Evolutionary conservation across 1,284 basidiomycete genomes (phyloP), one percentile per base, ranked within the genome.

Genomic region (Schizophyllum amplum): DNA sequence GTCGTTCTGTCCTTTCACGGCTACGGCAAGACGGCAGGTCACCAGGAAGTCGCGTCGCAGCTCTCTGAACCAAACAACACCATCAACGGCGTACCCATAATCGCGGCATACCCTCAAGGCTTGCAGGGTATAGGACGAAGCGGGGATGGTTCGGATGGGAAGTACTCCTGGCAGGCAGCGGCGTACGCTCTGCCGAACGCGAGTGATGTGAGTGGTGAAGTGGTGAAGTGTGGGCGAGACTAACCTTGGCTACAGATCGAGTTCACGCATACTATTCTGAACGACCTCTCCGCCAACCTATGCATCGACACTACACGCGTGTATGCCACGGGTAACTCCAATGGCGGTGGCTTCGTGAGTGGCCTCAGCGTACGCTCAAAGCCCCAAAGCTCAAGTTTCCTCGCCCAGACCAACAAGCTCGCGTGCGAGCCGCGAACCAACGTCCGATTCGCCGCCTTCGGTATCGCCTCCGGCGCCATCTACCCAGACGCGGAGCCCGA

Each of bases 261-360:
- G 4, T 62, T 64, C 56, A 63, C 60, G 15, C 56, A 60, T 21
- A 51, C 27, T 15, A 59, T 64, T 33, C 54, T 63, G 26, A 33
- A 56, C 17, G 42, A 52, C 5, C 55, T 64, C 21, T 54, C 55
- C 6, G 57, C 54, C n/a, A 62, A 64, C 51, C 60, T 64, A 7
- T 64, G 61, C 54, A 55, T 64, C 9, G 63, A 64, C 56, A 55
- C 55, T 4, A 61, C 60, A 26, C 56, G 63, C 2, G 59, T 64
- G 26, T 64, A 63, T 55, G 63, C 63, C n/a, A 52, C 60, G 20
- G 63, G 63, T 11, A 62, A 64, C 51, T 61, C 60, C 56, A 64
- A 64, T 24, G 61, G 61, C 51, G 6, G 53, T 42, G n/a, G 6
- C 20, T 23, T 24, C 11, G 33, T 55, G 27, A 33, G 24, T 6